These are phyloP conservation scores for Phallus indusiatus DNA, from an alignment of 768 basidiomycete species.

Conservation along the genomic window DNA sequence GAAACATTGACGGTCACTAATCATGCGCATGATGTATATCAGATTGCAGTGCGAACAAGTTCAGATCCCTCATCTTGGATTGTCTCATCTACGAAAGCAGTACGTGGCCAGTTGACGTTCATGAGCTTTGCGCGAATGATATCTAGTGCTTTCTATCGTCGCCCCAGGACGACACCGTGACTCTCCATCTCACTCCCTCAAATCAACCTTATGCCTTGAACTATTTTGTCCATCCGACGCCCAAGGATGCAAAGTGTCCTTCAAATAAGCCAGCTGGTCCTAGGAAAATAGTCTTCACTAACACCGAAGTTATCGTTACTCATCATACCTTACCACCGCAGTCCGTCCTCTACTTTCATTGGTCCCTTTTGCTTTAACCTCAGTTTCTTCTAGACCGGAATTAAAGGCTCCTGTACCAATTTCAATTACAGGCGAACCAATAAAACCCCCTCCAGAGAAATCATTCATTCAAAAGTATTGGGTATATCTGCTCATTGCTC, in stretches of 20 bases:
- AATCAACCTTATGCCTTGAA: conserved; percentile 55
- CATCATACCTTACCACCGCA: conserved; percentile 43
- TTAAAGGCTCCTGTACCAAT: conserved; percentile 60
- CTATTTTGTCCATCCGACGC: conserved; percentile 59
- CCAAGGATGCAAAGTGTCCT: conserved; percentile 61
- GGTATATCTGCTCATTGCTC: conserved; percentile 61
- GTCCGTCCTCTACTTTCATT: conserved; percentile 29
- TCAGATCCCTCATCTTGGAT: conserved; percentile 39
- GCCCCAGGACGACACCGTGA: conserved; percentile 44
- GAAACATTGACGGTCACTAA: neutral
- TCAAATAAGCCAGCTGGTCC: conserved; percentile 11
- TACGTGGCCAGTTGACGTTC: conserved; percentile 20
- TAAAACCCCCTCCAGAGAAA: conserved; percentile 57
- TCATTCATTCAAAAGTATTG: conserved; percentile 85
- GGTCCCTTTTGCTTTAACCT: neutral
- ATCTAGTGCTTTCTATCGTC: conserved; percentile 58
- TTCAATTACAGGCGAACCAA: conserved; percentile 53
- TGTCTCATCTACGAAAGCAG: conserved; percentile 53
- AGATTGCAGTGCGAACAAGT: conserved; percentile 52
- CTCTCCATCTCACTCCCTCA: conserved; percentile 41
- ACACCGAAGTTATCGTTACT: conserved; percentile 43
- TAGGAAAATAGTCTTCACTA: conserved; percentile 27
- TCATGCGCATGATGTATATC: conserved; percentile 45
- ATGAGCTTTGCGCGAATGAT: conserved; percentile 9
- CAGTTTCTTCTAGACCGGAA: conserved; percentile 40